Base-by-base conservation (phyloP, 768 basidiomycete genomes). In the Macrolepiota dolichaula region DNA sequence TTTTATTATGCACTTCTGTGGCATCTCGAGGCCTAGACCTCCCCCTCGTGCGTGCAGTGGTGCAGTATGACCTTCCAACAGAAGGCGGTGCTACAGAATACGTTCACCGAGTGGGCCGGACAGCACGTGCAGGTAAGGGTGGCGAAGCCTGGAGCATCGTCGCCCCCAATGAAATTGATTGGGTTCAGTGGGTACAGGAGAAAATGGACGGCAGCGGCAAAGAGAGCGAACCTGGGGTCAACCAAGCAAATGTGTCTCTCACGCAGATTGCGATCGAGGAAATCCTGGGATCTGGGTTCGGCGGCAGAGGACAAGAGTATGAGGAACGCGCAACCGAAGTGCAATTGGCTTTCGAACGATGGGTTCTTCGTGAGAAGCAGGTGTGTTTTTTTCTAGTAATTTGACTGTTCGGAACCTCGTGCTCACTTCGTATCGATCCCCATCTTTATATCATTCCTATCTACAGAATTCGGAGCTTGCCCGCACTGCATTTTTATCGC, bases 1-100 rank as follows among this genome's bases (percentile, higher is more conserved):
- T 99, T 52, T 81, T 99, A 3, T 81, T 98, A 49, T 98, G 96
- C 71, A 99, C 97, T 1, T 96, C 94, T 9, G 96, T 99, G 55
- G 97, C 97, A 2, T 95, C 97, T n/a, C 93, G 97, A 70, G 97
- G 97, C 70, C 83, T 99, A 25, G 96, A 98, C 75, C 79, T 99
- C 27, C 95, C 95, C 4, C 82, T 92, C n/a, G 95, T 98, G 6
- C 88, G 90, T 37, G 92, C 93, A 2, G 95, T 99, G 63, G 77
- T 98, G 35, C 97, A 99, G 70, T 97, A 97, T 69, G 97, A 99
- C 71, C 84, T 98, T 22, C 96, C 97, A 0, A 98, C 97, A 0
- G 97, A 99, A 77, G 92, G 95, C 17, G 96, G 97, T 10, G 88
- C 88, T 27, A 97, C 90, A 11, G 97, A 99, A 71, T 98, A 99